These are phyloP conservation scores for Malus sylvestris DNA, from an alignment of 306 rosid species.

Conservation along the genomic window DNA sequence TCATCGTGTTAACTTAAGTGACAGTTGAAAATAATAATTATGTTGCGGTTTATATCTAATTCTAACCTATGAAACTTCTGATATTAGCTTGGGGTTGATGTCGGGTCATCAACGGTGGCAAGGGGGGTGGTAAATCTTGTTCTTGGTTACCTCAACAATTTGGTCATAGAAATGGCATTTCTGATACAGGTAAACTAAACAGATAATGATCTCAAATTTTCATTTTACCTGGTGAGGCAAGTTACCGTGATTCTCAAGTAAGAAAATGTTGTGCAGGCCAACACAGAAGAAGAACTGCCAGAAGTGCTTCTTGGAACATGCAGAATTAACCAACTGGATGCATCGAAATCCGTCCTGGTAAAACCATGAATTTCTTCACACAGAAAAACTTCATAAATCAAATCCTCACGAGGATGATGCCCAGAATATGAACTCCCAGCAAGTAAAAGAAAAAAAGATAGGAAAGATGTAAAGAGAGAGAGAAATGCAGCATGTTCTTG, in stretches of 20 bases:
- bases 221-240: background rate
- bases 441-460: background rate
- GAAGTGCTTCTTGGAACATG: constrained; percentile 82
- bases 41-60: background rate
- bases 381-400: background rate
- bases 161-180: constrained; percentile 92
- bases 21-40: background rate
- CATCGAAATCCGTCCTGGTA: constrained; percentile 44
- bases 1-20: background rate
- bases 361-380: constrained; percentile 12
- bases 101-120: constrained; percentile 84
- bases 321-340: constrained; percentile 68
- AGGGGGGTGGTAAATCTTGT: constrained; percentile 77
- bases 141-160: constrained; percentile 83
- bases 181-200: constrained; percentile 59
- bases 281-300: constrained; percentile 77
- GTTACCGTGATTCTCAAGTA: background rate
- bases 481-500: background rate
- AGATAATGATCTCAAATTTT: background rate
- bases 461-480: background rate
- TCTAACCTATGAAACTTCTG: constrained; percentile 15
- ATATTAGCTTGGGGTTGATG: constrained; percentile 51
- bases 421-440: background rate
- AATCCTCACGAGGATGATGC: background rate
- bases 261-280: constrained; percentile 38